Evolutionary conservation across 495 filamentous ascomycete species (phyloP).

Genomic region (Stereocaulon alpinum): DNA sequence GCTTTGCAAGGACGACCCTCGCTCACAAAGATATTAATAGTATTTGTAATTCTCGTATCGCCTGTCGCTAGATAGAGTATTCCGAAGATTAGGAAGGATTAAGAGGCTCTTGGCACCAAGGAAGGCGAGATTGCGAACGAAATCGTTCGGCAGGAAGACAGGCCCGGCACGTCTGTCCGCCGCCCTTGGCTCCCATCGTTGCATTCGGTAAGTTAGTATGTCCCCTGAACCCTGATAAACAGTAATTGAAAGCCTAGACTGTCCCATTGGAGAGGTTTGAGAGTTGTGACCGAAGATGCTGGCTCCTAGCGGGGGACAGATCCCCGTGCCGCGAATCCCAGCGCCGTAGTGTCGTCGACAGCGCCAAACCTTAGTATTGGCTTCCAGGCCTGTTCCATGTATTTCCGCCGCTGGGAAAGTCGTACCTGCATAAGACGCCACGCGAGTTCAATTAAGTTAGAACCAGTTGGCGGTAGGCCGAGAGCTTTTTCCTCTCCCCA

Average conservation of each 20-base stretch:
- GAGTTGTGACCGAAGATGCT: background rate
- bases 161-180: slow-evolving; percentile 1
- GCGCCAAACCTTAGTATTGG: background rate
- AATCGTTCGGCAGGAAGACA: background rate
- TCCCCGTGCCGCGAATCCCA: background rate
- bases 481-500: background rate
- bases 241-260: background rate
- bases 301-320: slow-evolving; percentile 2
- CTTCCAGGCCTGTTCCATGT: slow-evolving; percentile 6
- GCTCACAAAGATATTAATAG: no score
- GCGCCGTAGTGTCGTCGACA: background rate
- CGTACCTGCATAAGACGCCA: slow-evolving; percentile 7
- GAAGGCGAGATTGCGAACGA: background rate
- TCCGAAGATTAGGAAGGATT: background rate
- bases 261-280: background rate
- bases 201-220: background rate
- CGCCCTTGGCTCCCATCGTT: background rate
- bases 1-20: no score
- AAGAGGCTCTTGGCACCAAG: background rate
- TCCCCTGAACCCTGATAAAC: background rate
- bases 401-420: background rate
- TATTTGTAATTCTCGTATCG: background rate
- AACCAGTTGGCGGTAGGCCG: background rate
- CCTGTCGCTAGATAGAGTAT: background rate
- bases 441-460: slow-evolving; percentile 1